A percentile compares a stretch with the other conserved stretches of the same genome.
These are phyloP conservation scores for Ormosia semicastrata DNA, from an alignment of 306 rosid species.

Conservation along the genomic window DNA sequence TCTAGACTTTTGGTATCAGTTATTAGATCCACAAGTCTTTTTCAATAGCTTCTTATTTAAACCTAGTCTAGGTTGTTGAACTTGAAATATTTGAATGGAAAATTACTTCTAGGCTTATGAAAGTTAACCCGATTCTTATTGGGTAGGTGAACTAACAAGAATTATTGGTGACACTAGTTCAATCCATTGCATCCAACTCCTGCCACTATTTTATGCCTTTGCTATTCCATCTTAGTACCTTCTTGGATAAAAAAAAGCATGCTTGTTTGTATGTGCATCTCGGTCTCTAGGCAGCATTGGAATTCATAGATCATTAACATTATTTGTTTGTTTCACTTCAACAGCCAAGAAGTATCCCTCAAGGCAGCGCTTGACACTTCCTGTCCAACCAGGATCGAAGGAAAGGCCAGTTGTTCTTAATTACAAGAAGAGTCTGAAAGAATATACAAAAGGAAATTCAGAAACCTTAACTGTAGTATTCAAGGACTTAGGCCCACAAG, in stretches of 20 bases:
- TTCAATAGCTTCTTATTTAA: not conserved
- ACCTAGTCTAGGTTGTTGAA: not conserved
- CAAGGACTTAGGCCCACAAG: slow-evolving; percentile 96
- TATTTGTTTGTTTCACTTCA: slow-evolving; percentile 31
- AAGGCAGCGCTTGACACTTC: slow-evolving; percentile 91
- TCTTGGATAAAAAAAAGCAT: not conserved
- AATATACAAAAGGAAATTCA: slow-evolving; percentile 61
- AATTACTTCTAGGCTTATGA: not conserved
- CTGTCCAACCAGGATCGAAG: slow-evolving; percentile 74
- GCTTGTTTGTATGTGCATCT: not conserved
- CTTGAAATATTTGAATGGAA: not conserved
- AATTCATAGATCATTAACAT: slow-evolving; percentile 31
- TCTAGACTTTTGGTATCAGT: not conserved
- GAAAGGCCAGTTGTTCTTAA: slow-evolving; percentile 76
- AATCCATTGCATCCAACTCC: slow-evolving; percentile 9
- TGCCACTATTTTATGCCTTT: slow-evolving; percentile 5
- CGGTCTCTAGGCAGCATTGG: not conserved
- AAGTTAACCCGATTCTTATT: not conserved
- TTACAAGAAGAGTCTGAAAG: slow-evolving; percentile 72
- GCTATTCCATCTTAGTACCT: slow-evolving; percentile 7
- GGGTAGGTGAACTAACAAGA: not conserved
- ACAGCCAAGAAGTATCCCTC: slow-evolving; percentile 86
- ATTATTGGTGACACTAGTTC: not conserved
- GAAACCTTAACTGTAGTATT: slow-evolving; percentile 63
- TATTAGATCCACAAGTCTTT: not conserved